A percentile compares a stretch with the other conserved stretches of the same genome.
Conservation (phyloP, 139 green algal genomes). For the Coelastrella sp. region DNA sequence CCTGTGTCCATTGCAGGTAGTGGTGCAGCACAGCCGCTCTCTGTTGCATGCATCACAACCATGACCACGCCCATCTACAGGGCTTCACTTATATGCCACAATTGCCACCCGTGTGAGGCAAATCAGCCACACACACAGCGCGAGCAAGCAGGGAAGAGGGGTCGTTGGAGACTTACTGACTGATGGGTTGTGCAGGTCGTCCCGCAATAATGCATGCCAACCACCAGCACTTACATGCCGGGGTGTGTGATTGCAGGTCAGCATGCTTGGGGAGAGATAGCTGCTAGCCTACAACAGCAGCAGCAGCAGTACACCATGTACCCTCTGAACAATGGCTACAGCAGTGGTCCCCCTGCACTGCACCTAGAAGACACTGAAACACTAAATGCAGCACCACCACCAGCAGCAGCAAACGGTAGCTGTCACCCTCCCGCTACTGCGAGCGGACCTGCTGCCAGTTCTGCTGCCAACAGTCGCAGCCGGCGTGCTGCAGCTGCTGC, state of each 20-base stretch:
- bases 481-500: conserved; percentile 16
- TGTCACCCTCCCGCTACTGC: not conserved
- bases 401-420: not conserved
- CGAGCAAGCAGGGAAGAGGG: no score
- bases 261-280: conserved; percentile 24
- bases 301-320: conserved; percentile 15
- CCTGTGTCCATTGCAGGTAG: no score
- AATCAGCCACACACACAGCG: no score
- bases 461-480: conserved; percentile 17
- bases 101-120: no score
- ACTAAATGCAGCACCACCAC: not conserved
- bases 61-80: no score
- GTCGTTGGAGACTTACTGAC: no score
- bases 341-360: not conserved
- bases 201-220: no score
- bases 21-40: no score
- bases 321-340: not conserved
- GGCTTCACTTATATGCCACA: no score
- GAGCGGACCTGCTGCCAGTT: not conserved
- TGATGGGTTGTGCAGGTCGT: no score
- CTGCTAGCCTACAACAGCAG: conserved; percentile 47
- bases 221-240: no score
- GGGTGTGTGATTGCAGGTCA: not conserved
- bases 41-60: no score
- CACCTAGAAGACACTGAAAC: conserved; percentile 4